These are phyloP conservation scores for Beta corolliflora DNA, from an alignment of 179 eudicot genomes.

Conservation along the genomic window DNA sequence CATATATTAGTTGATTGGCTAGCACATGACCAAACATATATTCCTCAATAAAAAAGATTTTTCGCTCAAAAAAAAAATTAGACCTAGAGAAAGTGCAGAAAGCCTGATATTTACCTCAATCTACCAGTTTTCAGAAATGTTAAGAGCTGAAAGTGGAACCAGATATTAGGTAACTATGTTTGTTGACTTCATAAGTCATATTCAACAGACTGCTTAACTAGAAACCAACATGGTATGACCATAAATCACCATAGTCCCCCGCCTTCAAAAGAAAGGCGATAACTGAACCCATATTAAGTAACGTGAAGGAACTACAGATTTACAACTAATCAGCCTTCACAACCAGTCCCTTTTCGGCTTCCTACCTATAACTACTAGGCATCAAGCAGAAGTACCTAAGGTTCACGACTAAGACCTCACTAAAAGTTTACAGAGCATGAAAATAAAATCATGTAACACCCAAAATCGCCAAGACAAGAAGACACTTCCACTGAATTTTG, in stretches of 20 bases:
- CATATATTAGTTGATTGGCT: neutral
- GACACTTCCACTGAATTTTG: neutral
- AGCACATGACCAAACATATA: neutral
- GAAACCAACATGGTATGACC: neutral
- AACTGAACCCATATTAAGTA: neutral
- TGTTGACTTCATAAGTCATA: neutral
- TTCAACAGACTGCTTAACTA: neutral
- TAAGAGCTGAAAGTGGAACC: neutral
- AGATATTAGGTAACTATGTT: neutral
- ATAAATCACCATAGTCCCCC: neutral
- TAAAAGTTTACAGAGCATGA: neutral
- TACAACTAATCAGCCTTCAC: neutral
- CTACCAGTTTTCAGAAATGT: no score
- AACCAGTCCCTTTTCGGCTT: no score
- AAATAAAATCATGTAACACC: neutral
- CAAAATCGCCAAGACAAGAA: neutral
- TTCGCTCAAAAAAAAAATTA: neutral
- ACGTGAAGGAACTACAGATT: neutral
- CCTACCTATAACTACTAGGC: neutral
- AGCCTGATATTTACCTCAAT: neutral
- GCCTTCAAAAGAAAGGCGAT: neutral
- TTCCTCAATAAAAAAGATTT: neutral
- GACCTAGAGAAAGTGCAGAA: neutral
- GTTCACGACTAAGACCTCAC: neutral
- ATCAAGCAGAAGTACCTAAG: neutral